phyloP scores from a whole-genome alignment of 2,329 filamentous ascomycete species.

The Diaporthe helianthi region DNA sequence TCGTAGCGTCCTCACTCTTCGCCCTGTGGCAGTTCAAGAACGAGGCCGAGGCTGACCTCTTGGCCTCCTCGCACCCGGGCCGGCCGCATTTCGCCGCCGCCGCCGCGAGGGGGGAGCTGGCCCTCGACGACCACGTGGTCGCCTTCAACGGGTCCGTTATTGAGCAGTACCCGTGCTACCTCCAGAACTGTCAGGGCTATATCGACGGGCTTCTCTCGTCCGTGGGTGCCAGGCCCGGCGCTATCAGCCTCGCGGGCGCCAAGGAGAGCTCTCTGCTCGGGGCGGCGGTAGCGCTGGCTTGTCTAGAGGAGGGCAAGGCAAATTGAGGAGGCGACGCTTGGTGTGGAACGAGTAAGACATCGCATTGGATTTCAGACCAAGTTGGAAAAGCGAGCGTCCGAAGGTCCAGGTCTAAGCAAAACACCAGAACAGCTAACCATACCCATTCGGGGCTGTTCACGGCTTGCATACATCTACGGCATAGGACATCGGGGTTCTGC shows the following conservation, averaged over 20 bases:
- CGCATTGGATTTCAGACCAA: not conserved
- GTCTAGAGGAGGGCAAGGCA: constrained; percentile 40
- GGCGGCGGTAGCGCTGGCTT: constrained; percentile 74
- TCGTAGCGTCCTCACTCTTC: constrained; percentile 65
- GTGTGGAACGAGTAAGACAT: not conserved
- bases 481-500: constrained; percentile 3
- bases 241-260: constrained; percentile 71
- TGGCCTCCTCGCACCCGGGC: constrained; percentile 6
- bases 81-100: constrained; percentile 49
- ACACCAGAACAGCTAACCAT: not conserved
- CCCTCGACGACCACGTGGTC: constrained; percentile 59
- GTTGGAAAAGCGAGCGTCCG: not conserved
- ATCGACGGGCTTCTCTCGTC: constrained; percentile 63
- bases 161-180: constrained; percentile 77
- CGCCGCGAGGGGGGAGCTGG: constrained; percentile 54
- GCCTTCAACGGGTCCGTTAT: constrained; percentile 83
- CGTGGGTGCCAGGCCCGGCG: constrained; percentile 45
- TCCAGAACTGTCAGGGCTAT: constrained; percentile 65
- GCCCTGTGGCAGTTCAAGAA: constrained; percentile 63
- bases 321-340: constrained; percentile 30
- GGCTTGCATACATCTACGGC: constrained; percentile 17
- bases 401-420: not conserved
- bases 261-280: constrained; percentile 78
- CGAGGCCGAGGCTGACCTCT: constrained; percentile 58
- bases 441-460: not conserved